Conservation (phyloP, 1,284 basidiomycete species). For the Austroboletus rostrupii region DNA sequence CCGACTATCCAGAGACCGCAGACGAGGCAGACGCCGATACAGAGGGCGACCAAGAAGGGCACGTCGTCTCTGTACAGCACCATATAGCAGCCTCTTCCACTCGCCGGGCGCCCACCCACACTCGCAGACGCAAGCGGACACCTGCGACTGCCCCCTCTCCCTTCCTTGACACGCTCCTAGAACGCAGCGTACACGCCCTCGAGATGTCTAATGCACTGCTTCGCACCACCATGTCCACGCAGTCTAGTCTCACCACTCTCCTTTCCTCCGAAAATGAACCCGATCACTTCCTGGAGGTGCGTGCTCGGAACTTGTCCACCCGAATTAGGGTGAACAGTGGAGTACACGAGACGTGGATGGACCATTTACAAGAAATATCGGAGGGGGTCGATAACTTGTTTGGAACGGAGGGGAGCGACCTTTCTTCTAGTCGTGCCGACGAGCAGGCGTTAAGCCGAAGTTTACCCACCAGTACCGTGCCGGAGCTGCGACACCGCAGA, state of each 20-base stretch:
- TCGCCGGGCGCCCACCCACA: conserved; percentile 10
- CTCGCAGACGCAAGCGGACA: conserved; percentile 23
- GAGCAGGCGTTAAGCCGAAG: conserved; percentile 49
- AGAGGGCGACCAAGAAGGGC: conserved; percentile 30
- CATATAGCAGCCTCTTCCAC: conserved; percentile 17
- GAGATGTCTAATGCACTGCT: conserved; percentile 78
- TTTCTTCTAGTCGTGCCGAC: conserved; percentile 7
- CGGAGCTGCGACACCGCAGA: conserved; percentile 33
- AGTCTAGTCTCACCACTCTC: conserved; percentile 53
- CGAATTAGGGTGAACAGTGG: conserved; percentile 43
- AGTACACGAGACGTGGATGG: conserved; percentile 54
- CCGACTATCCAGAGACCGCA: conserved; percentile 71
- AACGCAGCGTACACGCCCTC: conserved; percentile 74
- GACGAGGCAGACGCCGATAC: conserved; percentile 74
- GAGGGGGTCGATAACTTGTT: conserved; percentile 57
- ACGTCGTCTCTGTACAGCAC: conserved; percentile 30
- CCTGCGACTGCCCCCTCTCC: conserved; percentile 29
- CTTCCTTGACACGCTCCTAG: conserved; percentile 70
- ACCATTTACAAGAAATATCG: conserved; percentile 63
- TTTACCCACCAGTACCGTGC: conserved; percentile 41
- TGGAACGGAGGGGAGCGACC: conserved; percentile 18
- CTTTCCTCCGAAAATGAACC: conserved; percentile 36
- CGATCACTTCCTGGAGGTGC: conserved; percentile 42
- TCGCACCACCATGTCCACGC: conserved; percentile 67
- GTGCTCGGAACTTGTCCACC: conserved; percentile 46